phyloP scores from a whole-genome alignment of 768 basidiomycete species.

The Gymnopilus dilepis region DNA sequence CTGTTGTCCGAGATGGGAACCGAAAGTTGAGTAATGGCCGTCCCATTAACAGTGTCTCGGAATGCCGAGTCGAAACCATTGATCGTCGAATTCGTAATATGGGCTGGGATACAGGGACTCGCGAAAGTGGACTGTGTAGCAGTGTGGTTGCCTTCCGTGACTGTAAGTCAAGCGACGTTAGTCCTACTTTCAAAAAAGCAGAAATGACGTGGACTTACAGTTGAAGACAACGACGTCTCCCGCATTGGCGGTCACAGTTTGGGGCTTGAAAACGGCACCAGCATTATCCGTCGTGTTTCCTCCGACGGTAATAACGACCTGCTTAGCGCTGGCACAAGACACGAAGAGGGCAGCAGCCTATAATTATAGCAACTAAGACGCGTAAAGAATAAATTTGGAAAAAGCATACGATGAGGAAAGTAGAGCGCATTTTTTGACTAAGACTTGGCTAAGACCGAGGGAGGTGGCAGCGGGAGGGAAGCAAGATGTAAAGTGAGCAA shows the following conservation, averaged over 20 bases:
- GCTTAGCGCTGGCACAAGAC: constrained; percentile 38
- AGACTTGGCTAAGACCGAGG: background rate
- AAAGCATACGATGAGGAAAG: constrained; percentile 19
- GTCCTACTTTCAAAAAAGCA: background rate
- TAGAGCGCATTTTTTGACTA: constrained; percentile 21
- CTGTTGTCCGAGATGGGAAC: constrained; percentile 51
- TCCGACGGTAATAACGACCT: constrained; percentile 51
- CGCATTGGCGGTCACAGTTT: constrained; percentile 44
- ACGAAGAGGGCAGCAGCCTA: constrained; percentile 23
- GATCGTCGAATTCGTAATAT: constrained; percentile 49
- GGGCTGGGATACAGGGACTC: constrained; percentile 56
- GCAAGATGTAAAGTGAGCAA: constrained; percentile 1
- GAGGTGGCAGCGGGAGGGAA: constrained; percentile 9
- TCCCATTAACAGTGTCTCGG: constrained; percentile 53
- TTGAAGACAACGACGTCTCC: constrained; percentile 63
- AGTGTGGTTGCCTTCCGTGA: constrained; percentile 58
- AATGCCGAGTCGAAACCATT: constrained; percentile 66
- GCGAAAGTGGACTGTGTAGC: constrained; percentile 63
- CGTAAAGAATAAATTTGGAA: background rate
- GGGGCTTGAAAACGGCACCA: constrained; percentile 51
- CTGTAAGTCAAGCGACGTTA: constrained; percentile 31
- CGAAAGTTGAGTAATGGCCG: constrained; percentile 47
- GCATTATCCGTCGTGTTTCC: constrained; percentile 50
- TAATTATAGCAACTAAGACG: background rate
- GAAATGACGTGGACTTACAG: constrained; percentile 39